Evolutionary conservation across 108 stramenopile species (phyloP).

Genomic region (Licmophora abbreviata): DNA sequence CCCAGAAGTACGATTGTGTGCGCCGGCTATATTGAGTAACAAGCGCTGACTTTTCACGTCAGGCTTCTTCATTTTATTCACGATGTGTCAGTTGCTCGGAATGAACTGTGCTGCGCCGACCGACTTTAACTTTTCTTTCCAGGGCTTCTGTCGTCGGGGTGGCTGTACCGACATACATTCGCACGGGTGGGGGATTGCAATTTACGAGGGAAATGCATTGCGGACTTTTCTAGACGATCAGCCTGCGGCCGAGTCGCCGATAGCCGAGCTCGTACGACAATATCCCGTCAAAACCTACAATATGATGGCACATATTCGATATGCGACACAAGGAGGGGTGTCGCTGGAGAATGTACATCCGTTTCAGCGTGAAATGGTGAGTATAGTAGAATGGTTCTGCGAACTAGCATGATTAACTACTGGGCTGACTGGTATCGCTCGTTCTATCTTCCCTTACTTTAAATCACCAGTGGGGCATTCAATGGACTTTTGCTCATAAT

Average conservation of each 20-base stretch:
- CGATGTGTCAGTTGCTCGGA: conserved; percentile 59
- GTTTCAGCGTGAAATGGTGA: conserved; percentile 66
- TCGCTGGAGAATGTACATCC: conserved; percentile 81
- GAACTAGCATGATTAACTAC: neutral
- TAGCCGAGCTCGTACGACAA: conserved; percentile 61
- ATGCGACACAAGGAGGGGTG: conserved; percentile 69
- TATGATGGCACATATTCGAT: conserved; percentile 82
- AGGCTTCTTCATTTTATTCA: no score
- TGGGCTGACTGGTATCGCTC: neutral
- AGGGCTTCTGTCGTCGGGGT: conserved; percentile 73
- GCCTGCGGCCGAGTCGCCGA: conserved; percentile 55
- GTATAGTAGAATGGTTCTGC: conserved; percentile 1
- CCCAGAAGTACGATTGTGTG: no score
- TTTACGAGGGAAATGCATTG: conserved; percentile 79
- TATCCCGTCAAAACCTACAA: conserved; percentile 55
- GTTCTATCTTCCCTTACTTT: neutral
- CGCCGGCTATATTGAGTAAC: no score
- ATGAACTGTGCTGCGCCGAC: conserved; percentile 70
- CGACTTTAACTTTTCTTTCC: conserved; percentile 75
- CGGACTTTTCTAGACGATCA: conserved; percentile 67
- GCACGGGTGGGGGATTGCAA: conserved; percentile 83
- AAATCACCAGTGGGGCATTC: conserved; percentile 22
- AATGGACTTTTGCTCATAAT: conserved; percentile 74
- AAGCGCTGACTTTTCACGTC: no score
- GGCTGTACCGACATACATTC: conserved; percentile 77